Evolutionary conservation across 441 rosid species (phyloP), one percentile per base, ranked within the genome.

Genomic region (Breynia disticha): DNA sequence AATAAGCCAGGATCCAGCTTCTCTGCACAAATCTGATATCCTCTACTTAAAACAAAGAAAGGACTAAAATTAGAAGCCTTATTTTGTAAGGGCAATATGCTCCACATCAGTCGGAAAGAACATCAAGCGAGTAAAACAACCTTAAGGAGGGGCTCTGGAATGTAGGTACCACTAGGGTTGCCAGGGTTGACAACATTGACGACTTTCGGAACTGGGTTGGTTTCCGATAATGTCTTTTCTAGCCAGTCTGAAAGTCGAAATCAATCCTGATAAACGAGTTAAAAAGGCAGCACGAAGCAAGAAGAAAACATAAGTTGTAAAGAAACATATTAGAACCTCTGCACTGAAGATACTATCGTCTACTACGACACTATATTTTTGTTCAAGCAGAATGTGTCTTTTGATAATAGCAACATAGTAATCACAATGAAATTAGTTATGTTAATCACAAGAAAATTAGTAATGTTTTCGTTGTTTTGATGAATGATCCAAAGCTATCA

Each of bases 111-210:
- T n/a, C 24, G 11, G 46, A 15, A 42, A 45, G 48, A 57, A 50
- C 56, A 57, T 59, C 58, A 56, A 7, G 32, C 7, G 32, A 24
- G 32, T 24, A 7, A 7, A 24, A 2, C 32, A 62, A 86, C 96
- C 96, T 82, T 74, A 59, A 94, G 97, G 32, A 85, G 88, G 47
- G 77, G 72, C 62, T 85, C 86, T 0, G 96, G 97, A 68, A 94
- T 78, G 73, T 83, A 87, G 63, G 99, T 81, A 41, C 97, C 99
- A 13, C 84, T 71, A 32, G 97, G 99, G 69, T 90, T 94, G 52
- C 99, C 99, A 16, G 96, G 99, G 70, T 94, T 94, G 55, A 90
- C 97, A 56, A 94, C 80, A 56, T 79, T 80, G 38, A 94, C 99
- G 56, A 94, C 84, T 79, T 90, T 90, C 8, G 99, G 99, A 21